Evolutionary conservation across 768 basidiomycete genomes (phyloP).

Genomic region (Xerocomellus dryophilus): DNA sequence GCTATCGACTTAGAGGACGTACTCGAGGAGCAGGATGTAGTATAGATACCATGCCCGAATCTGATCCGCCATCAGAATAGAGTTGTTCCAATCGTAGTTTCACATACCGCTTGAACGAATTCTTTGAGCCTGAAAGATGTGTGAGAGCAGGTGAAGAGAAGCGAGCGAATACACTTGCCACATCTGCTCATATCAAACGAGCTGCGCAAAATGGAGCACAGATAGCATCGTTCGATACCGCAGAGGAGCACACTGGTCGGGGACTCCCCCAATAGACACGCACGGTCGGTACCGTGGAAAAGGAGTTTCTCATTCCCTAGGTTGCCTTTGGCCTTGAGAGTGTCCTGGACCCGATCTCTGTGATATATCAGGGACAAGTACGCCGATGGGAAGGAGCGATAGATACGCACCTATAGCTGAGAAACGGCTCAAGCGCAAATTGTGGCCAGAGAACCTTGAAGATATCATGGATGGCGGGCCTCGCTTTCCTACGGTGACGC

Average conservation of each 20-base stretch:
- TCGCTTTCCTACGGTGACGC: slow-evolving; percentile 52
- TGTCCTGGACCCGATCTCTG: slow-evolving; percentile 28
- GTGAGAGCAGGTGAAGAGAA: slow-evolving; percentile 8
- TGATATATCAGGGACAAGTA: slow-evolving; percentile 3
- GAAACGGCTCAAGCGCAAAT: slow-evolving; percentile 42
- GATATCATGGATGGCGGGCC: slow-evolving; percentile 46
- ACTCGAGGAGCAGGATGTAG: slow-evolving; percentile 66
- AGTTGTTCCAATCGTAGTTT: neutral
- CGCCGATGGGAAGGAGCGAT: slow-evolving; percentile 20
- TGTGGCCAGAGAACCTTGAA: slow-evolving; percentile 52
- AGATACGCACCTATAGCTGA: slow-evolving; percentile 42
- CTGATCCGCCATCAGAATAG: slow-evolving; percentile 29
- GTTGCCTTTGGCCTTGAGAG: slow-evolving; percentile 26
- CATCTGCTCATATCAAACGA: slow-evolving; percentile 62
- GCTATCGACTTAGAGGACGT: slow-evolving; percentile 16
- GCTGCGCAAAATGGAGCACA: slow-evolving; percentile 55
- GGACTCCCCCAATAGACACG: slow-evolving; percentile 57
- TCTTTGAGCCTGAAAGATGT: slow-evolving; percentile 43
- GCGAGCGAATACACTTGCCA: slow-evolving; percentile 37
- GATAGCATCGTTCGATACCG: slow-evolving; percentile 44
- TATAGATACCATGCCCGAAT: slow-evolving; percentile 71
- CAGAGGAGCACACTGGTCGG: slow-evolving; percentile 47
- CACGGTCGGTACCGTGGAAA: slow-evolving; percentile 66
- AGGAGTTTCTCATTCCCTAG: slow-evolving; percentile 54
- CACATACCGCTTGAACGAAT: slow-evolving; percentile 50